These are phyloP conservation scores for Heterobasidion occidentale DNA, from an alignment of 1,284 basidiomycete species.

Conservation along the genomic window DNA sequence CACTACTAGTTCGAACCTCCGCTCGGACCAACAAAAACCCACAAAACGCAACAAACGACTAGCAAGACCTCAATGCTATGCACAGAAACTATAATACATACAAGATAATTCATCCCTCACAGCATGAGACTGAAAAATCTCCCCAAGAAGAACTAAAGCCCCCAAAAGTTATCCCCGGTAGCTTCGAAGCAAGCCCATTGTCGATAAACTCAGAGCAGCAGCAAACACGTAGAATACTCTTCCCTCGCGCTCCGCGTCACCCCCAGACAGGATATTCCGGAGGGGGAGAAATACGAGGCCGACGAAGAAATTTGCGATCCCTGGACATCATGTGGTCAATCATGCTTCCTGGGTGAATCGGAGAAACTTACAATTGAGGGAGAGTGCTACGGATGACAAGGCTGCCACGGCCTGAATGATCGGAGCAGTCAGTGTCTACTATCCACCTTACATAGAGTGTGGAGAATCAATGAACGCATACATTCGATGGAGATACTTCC, in stretches of 20 bases:
- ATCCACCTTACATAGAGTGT: neutral
- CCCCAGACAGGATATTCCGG: conserved; percentile 62
- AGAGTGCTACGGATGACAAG: conserved; percentile 76
- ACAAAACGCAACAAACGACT: too few species aligned
- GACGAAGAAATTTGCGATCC: conserved; percentile 80
- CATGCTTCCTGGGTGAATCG: neutral
- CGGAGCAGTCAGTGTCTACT: conserved; percentile 3
- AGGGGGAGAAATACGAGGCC: conserved; percentile 80
- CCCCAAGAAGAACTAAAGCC: neutral
- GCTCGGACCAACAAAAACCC: too few species aligned
- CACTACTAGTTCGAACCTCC: too few species aligned
- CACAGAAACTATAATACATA: too few species aligned
- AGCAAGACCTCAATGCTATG: too few species aligned
- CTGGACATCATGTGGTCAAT: conserved; percentile 24
- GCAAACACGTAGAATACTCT: conserved; percentile 81
- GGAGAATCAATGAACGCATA: conserved; percentile 28
- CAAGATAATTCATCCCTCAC: too few species aligned
- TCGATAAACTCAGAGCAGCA: conserved; percentile 26
- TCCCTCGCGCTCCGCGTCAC: conserved; percentile 62
- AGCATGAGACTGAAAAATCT: too few species aligned
- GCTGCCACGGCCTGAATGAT: conserved; percentile 68
- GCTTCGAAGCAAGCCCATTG: conserved; percentile 8
- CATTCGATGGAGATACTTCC: conserved; percentile 80
- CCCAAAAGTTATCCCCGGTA: conserved; percentile 2
- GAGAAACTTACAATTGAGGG: conserved; percentile 64